A percentile compares a stretch with the other conserved stretches of the same genome.
phyloP scores from a whole-genome alignment of 257 asterid genomes.

The Cinchona pubescens region DNA sequence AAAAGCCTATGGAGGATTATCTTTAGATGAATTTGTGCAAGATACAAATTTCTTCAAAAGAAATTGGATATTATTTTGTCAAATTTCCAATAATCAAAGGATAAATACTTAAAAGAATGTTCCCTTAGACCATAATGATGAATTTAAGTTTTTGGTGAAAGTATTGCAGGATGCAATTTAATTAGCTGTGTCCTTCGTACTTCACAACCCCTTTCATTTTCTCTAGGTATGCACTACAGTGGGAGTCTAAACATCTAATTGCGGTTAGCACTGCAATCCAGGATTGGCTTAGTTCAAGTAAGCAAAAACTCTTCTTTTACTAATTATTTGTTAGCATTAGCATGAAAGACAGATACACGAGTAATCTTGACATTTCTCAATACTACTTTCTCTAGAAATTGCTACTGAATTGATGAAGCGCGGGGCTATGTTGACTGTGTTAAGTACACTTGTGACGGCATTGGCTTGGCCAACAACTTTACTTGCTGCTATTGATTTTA shows the following conservation, averaged over 20 bases:
- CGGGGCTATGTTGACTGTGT: conserved; percentile 96
- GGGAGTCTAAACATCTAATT: conserved; percentile 85
- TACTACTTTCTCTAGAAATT: conserved; percentile 49
- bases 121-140: background rate
- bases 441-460: conserved; percentile 69
- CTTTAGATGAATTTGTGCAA: background rate
- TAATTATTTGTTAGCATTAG: background rate
- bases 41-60: background rate
- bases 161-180: background rate
- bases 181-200: conserved; percentile 6
- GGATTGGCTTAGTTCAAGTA: conserved; percentile 96
- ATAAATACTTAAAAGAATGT: background rate
- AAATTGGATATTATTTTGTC: background rate
- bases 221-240: conserved; percentile 75
- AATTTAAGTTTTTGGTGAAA: background rate
- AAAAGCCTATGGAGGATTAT: background rate
- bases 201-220: conserved; percentile 22
- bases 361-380: conserved; percentile 20
- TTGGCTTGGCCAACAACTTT: conserved; percentile 93
- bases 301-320: conserved; percentile 29
- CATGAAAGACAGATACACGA: background rate
- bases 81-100: background rate
- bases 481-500: conserved; percentile 66
- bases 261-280: conserved; percentile 94
- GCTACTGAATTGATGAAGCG: conserved; percentile 80